phyloP scores from a whole-genome alignment of 805 yeast species.

The Candida sphagnicola region DNA sequence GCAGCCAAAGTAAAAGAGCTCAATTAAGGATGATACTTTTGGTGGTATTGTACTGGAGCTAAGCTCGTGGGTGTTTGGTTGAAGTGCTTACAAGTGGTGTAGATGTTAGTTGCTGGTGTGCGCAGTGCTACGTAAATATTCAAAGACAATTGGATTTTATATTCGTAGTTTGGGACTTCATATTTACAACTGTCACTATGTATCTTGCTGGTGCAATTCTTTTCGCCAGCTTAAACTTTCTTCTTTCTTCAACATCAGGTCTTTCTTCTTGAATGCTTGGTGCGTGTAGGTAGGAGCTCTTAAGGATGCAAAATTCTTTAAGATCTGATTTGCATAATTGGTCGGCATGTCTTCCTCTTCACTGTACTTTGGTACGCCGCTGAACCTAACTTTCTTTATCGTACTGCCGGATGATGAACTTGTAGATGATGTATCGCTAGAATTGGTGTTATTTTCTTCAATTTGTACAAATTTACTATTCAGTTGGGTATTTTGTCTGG shows the following conservation, averaged over 20 bases:
- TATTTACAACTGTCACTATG: too few relatives aligned
- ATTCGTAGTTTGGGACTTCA: background rate
- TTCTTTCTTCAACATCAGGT: conserved; percentile 34
- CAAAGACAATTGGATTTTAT: background rate
- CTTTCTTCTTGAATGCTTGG: conserved; percentile 27
- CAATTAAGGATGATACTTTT: too few relatives aligned
- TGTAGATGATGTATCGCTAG: conserved; percentile 1
- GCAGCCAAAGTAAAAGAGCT: too few relatives aligned
- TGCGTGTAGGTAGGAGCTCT: conserved; percentile 13
- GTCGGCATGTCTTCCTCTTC: conserved; percentile 57
- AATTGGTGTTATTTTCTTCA: conserved; percentile 4
- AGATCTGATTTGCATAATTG: conserved; percentile 28
- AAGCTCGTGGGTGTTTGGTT: too few relatives aligned
- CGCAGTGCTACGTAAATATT: too few relatives aligned
- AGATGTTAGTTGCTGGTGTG: too few relatives aligned
- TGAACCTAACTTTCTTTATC: conserved; percentile 46
- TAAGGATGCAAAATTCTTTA: conserved; percentile 38
- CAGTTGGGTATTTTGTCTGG: conserved; percentile 25
- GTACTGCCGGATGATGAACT: conserved; percentile 7
- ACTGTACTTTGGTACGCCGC: conserved; percentile 48
- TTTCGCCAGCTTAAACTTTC: conserved; percentile 25
- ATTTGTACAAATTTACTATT: conserved; percentile 22
- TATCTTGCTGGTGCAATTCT: conserved; percentile 1
- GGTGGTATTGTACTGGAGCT: too few relatives aligned
- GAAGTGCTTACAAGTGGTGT: too few relatives aligned